A percentile compares a stretch with the other conserved stretches of the same genome.
These are phyloP conservation scores for Aspergillus eucalypticola DNA, from an alignment of 2,329 filamentous ascomycete genomes.

Conservation along the genomic window DNA sequence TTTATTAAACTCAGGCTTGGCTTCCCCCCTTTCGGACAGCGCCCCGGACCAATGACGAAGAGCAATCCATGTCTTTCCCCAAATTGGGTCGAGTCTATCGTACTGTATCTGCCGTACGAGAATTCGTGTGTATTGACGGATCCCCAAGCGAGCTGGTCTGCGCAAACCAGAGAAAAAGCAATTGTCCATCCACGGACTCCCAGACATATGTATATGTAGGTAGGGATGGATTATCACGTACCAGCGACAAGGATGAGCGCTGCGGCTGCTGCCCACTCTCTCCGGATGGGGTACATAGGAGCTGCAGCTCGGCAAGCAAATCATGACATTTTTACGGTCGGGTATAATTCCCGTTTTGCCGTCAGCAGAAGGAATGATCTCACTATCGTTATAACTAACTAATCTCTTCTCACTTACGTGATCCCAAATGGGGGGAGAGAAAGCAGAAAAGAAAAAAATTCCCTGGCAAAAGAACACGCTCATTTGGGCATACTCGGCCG, in stretches of 20 bases:
- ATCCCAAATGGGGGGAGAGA: not conserved
- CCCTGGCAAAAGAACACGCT: not conserved
- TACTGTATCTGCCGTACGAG: not conserved
- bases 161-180: not conserved
- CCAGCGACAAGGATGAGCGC: not conserved
- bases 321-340: not conserved
- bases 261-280: slow-evolving; percentile 2
- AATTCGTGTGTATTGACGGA: not conserved
- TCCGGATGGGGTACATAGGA: slow-evolving; percentile 3
- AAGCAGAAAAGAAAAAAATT: too few species aligned
- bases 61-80: not conserved
- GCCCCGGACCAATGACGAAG: slow-evolving; percentile 7
- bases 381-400: not conserved
- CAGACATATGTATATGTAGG: not conserved
- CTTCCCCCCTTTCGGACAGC: slow-evolving; percentile 5
- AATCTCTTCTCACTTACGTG: not conserved
- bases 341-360: slow-evolving; percentile 2
- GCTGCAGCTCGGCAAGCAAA: slow-evolving; percentile 1
- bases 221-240: not conserved
- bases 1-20: slow-evolving; percentile 20
- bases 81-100: not conserved
- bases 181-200: not conserved
- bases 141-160: not conserved
- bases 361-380: not conserved
- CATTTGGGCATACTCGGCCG: not conserved